phyloP scores from a whole-genome alignment of 495 filamentous ascomycete genomes.

The Trichoderma gamsii region DNA sequence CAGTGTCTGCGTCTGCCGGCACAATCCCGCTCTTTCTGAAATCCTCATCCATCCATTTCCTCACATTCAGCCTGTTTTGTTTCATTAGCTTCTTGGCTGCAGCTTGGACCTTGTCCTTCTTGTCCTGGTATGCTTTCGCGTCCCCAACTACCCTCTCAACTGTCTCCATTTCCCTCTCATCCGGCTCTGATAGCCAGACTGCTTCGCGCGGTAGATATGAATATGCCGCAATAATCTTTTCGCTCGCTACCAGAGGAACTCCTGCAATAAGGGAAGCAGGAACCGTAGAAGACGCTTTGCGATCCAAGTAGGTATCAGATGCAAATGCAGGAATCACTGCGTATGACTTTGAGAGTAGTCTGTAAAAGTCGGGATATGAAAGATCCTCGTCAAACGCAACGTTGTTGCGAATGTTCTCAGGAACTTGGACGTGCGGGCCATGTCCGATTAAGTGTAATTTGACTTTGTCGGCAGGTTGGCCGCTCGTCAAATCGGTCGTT shows the following conservation, averaged over 20 bases:
- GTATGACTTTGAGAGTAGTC: conserved; percentile 21
- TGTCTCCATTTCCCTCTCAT: conserved; percentile 23
- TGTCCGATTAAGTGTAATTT: conserved; percentile 11
- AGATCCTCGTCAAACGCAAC: conserved; percentile 24
- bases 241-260: conserved; percentile 23
- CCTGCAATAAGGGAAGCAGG: conserved; percentile 27
- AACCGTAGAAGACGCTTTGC: conserved; percentile 25
- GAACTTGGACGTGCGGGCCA: neutral
- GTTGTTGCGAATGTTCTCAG: conserved; percentile 8
- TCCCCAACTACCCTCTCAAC: conserved; percentile 6
- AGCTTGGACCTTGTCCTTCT: neutral
- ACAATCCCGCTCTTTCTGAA: neutral
- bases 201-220: conserved; percentile 25
- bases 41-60: conserved; percentile 3
- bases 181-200: conserved; percentile 22
- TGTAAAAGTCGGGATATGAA: conserved; percentile 24
- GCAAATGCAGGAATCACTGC: conserved; percentile 27
- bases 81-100: neutral
- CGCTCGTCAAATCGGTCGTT: neutral
- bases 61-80: conserved; percentile 4
- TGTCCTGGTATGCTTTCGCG: neutral
- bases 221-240: conserved; percentile 25
- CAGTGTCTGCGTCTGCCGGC: neutral
- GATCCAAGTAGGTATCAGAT: conserved; percentile 21
- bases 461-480: neutral